These are phyloP conservation scores for Irpex sp. DNA, from an alignment of 1,284 basidiomycete genomes.

Conservation along the genomic window DNA sequence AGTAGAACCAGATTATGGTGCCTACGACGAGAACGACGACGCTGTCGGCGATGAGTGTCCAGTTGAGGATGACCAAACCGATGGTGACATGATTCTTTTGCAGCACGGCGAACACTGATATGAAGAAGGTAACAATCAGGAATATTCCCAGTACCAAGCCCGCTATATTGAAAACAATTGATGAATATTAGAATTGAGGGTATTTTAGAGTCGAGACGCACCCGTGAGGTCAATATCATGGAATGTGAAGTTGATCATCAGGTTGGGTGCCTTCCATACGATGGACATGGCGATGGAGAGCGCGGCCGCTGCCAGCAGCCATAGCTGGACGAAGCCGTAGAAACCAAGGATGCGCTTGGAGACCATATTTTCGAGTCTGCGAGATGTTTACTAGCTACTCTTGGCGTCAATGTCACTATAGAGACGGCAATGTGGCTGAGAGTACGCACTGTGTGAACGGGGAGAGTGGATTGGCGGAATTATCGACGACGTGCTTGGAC, in stretches of 20 bases:
- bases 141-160: conserved; percentile 68
- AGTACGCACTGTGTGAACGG: conserved; percentile 2
- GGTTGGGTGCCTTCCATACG: conserved; percentile 60
- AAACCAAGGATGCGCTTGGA: conserved; percentile 64
- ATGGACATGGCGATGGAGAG: conserved; percentile 65
- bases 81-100: conserved; percentile 65
- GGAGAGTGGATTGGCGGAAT: background rate
- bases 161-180: conserved; percentile 37
- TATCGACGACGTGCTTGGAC: conserved; percentile 8
- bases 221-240: conserved; percentile 55
- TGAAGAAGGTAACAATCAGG: conserved; percentile 62
- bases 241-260: conserved; percentile 70
- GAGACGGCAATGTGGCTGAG: background rate
- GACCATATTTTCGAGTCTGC: conserved; percentile 47
- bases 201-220: conserved; percentile 30
- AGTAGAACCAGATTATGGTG: conserved; percentile 75
- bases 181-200: background rate
- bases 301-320: conserved; percentile 65
- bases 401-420: background rate
- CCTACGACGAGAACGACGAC: conserved; percentile 60
- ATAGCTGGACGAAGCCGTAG: conserved; percentile 69
- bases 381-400: conserved; percentile 21
- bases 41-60: conserved; percentile 59
- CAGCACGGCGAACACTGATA: conserved; percentile 69
- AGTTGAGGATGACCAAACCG: conserved; percentile 73